Percentiles rank a stretch among this genome's conserved stretches.
Evolutionary conservation across 1,284 basidiomycete genomes (phyloP).

Genomic region (Apiotrichum veenhuisii): DNA sequence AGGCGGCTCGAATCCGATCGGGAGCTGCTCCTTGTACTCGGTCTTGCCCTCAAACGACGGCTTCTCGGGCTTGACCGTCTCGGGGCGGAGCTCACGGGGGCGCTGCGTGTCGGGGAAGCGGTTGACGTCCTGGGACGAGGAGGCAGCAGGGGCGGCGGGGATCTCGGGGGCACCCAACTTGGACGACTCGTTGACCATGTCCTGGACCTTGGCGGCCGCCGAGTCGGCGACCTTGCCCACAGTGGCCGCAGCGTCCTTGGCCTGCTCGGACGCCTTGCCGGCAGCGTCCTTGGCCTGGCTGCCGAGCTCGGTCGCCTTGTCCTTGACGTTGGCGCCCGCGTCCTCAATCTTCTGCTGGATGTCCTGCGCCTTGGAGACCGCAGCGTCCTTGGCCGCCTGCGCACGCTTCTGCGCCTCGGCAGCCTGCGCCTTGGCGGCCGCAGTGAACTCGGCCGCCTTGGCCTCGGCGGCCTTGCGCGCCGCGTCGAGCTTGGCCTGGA

Average conservation of each 20-base stretch:
- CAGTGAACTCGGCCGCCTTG: slow-evolving; percentile 39
- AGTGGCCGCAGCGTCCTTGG: slow-evolving; percentile 18
- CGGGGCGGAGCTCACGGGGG: slow-evolving; percentile 43
- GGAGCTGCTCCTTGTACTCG: slow-evolving; percentile 69
- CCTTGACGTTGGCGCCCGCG: slow-evolving; percentile 21
- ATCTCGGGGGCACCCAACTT: slow-evolving; percentile 1
- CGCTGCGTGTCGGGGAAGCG: slow-evolving; percentile 29
- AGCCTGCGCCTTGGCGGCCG: slow-evolving; percentile 34
- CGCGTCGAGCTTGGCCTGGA: slow-evolving; percentile 25
- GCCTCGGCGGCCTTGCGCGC: slow-evolving; percentile 49
- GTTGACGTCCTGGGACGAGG: slow-evolving; percentile 5
- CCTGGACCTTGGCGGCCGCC: slow-evolving; percentile 1
- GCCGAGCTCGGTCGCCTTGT: slow-evolving; percentile 17
- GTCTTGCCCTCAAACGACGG: slow-evolving; percentile 50
- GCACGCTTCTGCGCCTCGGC: slow-evolving; percentile 31
- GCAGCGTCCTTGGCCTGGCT: slow-evolving; percentile 24
- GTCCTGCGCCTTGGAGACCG: slow-evolving; percentile 10
- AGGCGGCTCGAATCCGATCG: slow-evolving; percentile 84
- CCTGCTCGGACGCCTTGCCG: slow-evolving; percentile 19
- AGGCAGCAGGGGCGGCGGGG: slow-evolving; percentile 17
- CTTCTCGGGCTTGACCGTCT: slow-evolving; percentile 42
- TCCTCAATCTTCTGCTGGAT: slow-evolving; percentile 33
- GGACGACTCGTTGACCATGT: slow-evolving; percentile 23
- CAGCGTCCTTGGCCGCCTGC: slow-evolving; percentile 10
- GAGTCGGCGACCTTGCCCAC: slow-evolving; percentile 1